Base-by-base conservation (phyloP, 768 basidiomycete species). In the Collybia mongolica region DNA sequence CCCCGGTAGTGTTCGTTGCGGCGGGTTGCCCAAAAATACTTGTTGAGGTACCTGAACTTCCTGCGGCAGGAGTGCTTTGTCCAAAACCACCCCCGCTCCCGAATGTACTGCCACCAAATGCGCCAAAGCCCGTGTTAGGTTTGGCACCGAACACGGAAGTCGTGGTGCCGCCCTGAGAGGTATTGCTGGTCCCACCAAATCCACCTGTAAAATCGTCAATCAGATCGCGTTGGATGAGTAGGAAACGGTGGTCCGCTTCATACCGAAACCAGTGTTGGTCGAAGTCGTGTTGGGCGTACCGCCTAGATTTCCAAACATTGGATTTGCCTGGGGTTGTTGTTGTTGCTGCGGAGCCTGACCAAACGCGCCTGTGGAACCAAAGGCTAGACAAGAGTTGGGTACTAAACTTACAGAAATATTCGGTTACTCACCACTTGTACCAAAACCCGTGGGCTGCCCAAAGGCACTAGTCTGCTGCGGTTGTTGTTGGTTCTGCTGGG, bases 251-350 rank as follows among this genome's bases (percentile, higher is more conserved):
- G 11, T 11, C 14, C 11, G 32, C 11, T 32, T 32, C 32, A 14
- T 53, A 80, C 79, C 75, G 60, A 80, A 80, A 53, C 71, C 76
- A 5, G 65, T 59, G 20, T 52, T 57, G 12, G 58, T 60, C 7
- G 72, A 61, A 48, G 67, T 67, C 51, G 60, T 57, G 52, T 56
- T 58, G 39, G 68, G 57, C 14, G 72, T 56, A 47, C 69, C 65
- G 20, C 69, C 72, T 40, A 84, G 62, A 54, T 77, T 81, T 43
- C 89, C 89, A 65, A 91, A 92, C 87, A 91, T 91, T 37, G 89
- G 86, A 60, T 90, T 90, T 4, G 82, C 78, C 55, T 75, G 77
- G 1, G 77, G 78, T 61, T 80, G 86, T 55, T 81, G 78, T 61
- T 80, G 86, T 55, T 81, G 84, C 58, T 76, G 80, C 45, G 70